phyloP scores from a whole-genome alignment of 1,284 basidiomycete genomes.

The Agaricales sp. region DNA sequence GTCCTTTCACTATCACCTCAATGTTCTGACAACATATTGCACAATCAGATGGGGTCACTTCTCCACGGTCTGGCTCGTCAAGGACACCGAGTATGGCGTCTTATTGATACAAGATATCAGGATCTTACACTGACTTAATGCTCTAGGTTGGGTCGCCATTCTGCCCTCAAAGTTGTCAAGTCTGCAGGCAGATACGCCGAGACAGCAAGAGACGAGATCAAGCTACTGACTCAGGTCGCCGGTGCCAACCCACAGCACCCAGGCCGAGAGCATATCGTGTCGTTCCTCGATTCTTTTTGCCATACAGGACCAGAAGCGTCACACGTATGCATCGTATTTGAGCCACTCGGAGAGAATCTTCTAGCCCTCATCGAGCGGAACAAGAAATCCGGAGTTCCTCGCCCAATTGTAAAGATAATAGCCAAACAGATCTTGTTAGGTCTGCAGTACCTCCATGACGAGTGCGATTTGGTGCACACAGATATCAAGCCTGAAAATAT shows the following conservation, averaged over 20 bases:
- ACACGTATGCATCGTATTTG: constrained; percentile 88
- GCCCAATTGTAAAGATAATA: constrained; percentile 73
- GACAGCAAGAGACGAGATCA: constrained; percentile 87
- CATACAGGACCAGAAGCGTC: constrained; percentile 53
- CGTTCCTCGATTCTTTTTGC: constrained; percentile 81
- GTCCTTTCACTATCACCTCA: constrained; percentile 3
- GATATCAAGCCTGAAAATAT: constrained; percentile 94
- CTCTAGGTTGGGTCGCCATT: constrained; percentile 54
- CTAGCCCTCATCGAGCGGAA: constrained; percentile 79
- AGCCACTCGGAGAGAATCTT: constrained; percentile 85
- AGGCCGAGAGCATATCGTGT: constrained; percentile 66
- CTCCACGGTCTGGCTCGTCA: constrained; percentile 78
- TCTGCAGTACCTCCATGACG: constrained; percentile 85
- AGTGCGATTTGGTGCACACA: constrained; percentile 81
- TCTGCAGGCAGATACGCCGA: constrained; percentile 81
- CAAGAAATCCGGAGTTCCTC: constrained; percentile 78
- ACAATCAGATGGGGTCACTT: constrained; percentile 79
- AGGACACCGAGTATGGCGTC: constrained; percentile 53
- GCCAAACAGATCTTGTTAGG: constrained; percentile 79
- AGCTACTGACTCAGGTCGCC: constrained; percentile 70
- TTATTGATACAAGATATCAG: constrained; percentile 9
- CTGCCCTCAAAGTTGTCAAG: constrained; percentile 88
- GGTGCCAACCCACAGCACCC: constrained; percentile 61
- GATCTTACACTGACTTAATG: constrained; percentile 5
- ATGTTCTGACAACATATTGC: constrained; percentile 7